phyloP scores from a whole-genome alignment of 352 stramenopile genomes.

The Lagenidium giganteum region DNA sequence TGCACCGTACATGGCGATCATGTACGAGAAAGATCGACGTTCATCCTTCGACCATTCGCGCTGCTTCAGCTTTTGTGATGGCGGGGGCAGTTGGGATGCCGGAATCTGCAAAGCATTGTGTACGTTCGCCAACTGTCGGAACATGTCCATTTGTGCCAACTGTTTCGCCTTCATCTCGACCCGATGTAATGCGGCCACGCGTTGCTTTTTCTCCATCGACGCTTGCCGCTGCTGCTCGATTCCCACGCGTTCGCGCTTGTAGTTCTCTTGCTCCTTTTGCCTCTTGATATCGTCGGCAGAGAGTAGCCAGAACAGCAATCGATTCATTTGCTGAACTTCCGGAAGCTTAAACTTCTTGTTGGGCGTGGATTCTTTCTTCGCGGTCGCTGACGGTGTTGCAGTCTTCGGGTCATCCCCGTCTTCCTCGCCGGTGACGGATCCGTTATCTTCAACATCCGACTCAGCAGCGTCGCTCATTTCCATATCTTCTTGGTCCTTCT shows the following conservation, averaged over 20 bases:
- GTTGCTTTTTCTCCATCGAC: constrained; percentile 49
- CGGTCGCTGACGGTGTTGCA: too few species aligned
- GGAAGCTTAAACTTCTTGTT: constrained; percentile 60
- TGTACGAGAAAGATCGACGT: constrained; percentile 55
- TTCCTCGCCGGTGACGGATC: constrained; percentile 29
- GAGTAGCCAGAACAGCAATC: constrained; percentile 64
- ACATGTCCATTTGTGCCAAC: constrained; percentile 60
- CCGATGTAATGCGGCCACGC: constrained; percentile 37
- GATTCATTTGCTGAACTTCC: constrained; percentile 80
- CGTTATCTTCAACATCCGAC: constrained; percentile 38
- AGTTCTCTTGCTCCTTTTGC: constrained; percentile 52
- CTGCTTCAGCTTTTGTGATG: constrained; percentile 38
- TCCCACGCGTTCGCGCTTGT: constrained; percentile 50
- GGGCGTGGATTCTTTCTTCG: too few species aligned
- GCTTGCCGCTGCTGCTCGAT: constrained; percentile 54
- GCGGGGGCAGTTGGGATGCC: too few species aligned
- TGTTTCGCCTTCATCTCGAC: constrained; percentile 73
- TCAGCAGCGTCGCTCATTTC: constrained; percentile 47
- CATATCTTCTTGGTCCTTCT: constrained; percentile 20
- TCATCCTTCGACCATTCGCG: constrained; percentile 76
- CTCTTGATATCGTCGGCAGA: constrained; percentile 71
- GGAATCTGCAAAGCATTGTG: constrained; percentile 52
- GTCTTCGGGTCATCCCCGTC: constrained; percentile 21
- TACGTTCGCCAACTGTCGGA: constrained; percentile 52
- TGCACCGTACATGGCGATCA: constrained; percentile 54